These are phyloP conservation scores for Pelargonium fulgidum DNA, from an alignment of 441 rosid species.

Conservation along the genomic window DNA sequence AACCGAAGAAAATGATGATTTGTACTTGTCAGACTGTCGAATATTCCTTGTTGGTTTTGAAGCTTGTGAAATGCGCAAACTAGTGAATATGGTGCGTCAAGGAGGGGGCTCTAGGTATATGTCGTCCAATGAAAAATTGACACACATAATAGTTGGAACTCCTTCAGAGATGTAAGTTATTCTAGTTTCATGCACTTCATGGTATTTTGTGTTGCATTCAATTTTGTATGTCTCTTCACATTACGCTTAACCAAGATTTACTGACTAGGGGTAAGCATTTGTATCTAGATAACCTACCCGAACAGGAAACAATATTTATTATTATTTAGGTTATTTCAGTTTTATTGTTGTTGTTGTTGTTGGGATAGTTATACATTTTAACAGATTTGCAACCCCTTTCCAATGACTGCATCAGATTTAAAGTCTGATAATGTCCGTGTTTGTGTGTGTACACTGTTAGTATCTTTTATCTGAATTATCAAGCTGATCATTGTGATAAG, in stretches of 20 bases:
- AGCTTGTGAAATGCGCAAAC: slow-evolving; percentile 75
- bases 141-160: slow-evolving; percentile 81
- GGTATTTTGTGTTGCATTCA: neutral
- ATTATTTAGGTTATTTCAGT: neutral
- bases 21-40: slow-evolving; percentile 86
- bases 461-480: slow-evolving; percentile 20
- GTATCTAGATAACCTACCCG: neutral
- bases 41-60: slow-evolving; percentile 77
- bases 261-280: slow-evolving; percentile 3
- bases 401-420: neutral
- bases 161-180: slow-evolving; percentile 83
- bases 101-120: slow-evolving; percentile 91
- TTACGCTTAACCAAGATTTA: neutral
- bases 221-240: neutral
- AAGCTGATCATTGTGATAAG: slow-evolving; percentile 11
- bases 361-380: neutral
- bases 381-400: slow-evolving; percentile 1
- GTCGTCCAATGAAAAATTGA: slow-evolving; percentile 59
- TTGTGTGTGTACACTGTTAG: neutral
- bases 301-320: neutral
- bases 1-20: slow-evolving; percentile 74
- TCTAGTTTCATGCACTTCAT: slow-evolving; percentile 14
- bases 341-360: neutral
- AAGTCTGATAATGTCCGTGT: neutral
- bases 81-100: slow-evolving; percentile 67